Percentiles rank a stretch among this genome's conserved stretches.
These are phyloP conservation scores for Bonia amplexicaulis DNA, from an alignment of 176 grass and related monocot species.

Conservation along the genomic window DNA sequence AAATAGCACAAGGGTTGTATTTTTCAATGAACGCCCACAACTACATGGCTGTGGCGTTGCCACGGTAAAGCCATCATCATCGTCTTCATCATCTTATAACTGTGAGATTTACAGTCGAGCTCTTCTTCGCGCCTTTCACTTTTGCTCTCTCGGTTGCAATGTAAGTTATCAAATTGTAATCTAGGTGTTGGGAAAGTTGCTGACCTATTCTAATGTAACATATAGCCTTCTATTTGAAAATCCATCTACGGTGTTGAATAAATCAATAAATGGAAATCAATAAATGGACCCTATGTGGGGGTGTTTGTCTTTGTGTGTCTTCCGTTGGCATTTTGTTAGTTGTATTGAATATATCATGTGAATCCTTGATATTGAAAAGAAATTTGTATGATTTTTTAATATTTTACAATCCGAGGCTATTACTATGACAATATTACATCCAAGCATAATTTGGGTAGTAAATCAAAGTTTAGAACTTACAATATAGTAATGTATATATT, in stretches of 20 bases:
- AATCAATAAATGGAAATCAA: background rate
- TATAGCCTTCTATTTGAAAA: too few relatives aligned
- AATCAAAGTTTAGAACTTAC: background rate
- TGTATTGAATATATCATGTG: background rate
- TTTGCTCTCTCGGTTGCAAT: slow-evolving; percentile 53
- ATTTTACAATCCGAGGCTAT: background rate
- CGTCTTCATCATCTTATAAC: slow-evolving; percentile 1
- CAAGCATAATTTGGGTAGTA: background rate
- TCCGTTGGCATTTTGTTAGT: background rate
- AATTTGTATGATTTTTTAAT: background rate
- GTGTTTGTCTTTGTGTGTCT: background rate
- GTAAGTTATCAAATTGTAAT: slow-evolving; percentile 12
- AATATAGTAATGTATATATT: background rate
- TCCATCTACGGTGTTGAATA: background rate
- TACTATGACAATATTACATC: background rate
- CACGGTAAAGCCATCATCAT: too few relatives aligned
- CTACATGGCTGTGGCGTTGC: too few relatives aligned
- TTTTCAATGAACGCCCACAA: too few relatives aligned
- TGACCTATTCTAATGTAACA: background rate
- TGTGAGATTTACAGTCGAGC: slow-evolving; percentile 44
- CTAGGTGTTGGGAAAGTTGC: background rate
- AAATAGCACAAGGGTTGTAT: too few relatives aligned
- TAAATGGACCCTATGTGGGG: background rate
- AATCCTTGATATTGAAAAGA: background rate
- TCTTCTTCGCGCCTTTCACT: slow-evolving; percentile 33